phyloP scores from a whole-genome alignment of 495 filamentous ascomycete species.

The Evansstolkia leycettana region DNA sequence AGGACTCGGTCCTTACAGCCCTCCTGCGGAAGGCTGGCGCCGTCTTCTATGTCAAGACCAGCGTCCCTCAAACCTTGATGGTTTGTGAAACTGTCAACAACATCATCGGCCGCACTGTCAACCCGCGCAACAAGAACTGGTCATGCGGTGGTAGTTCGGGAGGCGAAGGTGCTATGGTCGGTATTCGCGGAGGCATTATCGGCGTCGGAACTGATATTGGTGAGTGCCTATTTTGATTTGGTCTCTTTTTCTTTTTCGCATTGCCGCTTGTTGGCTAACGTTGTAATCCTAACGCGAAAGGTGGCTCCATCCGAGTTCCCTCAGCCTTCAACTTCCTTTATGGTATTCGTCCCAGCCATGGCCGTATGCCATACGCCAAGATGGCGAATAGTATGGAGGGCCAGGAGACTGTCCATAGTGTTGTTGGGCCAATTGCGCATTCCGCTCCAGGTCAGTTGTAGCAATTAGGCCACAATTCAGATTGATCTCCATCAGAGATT shows the following conservation, averaged over 20 bases:
- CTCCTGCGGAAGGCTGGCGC: slow-evolving; percentile 12
- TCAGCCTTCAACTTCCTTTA: slow-evolving; percentile 34
- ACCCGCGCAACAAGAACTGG: slow-evolving; percentile 37
- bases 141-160: slow-evolving; percentile 48
- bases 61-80: slow-evolving; percentile 38
- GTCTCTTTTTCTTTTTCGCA: too few relatives aligned
- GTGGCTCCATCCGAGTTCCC: slow-evolving; percentile 39
- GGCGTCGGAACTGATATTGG: slow-evolving; percentile 58
- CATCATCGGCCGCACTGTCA: slow-evolving; percentile 33
- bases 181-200: slow-evolving; percentile 41
- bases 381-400: slow-evolving; percentile 16
- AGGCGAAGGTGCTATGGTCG: slow-evolving; percentile 51
- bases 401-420: slow-evolving; percentile 23
- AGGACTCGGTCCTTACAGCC: slow-evolving; percentile 2
- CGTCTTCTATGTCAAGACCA: slow-evolving; percentile 31
- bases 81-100: slow-evolving; percentile 18
- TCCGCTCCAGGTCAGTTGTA: slow-evolving; percentile 2
- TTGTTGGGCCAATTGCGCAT: slow-evolving; percentile 26
- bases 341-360: slow-evolving; percentile 27
- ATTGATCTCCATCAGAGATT: slow-evolving; percentile 13
- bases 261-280: slow-evolving; percentile 24
- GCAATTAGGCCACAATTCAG: too few relatives aligned
- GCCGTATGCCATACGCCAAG: slow-evolving; percentile 29
- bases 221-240: too few relatives aligned
- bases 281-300: slow-evolving; percentile 9